Evolutionary conservation across 768 basidiomycete genomes (phyloP).

Genomic region (Postia placenta): DNA sequence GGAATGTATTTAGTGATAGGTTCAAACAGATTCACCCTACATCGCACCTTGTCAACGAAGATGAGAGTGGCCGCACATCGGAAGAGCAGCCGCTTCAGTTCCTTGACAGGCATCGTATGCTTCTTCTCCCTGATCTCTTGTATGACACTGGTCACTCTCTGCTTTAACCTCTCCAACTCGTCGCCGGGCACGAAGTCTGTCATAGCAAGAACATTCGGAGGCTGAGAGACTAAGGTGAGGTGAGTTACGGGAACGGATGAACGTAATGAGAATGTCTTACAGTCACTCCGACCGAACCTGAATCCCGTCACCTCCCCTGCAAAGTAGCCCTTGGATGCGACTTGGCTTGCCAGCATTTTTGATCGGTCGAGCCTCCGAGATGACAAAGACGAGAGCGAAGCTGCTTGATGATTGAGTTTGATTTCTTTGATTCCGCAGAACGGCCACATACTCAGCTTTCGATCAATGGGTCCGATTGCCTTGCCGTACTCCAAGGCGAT

Average conservation of each 20-base stretch:
- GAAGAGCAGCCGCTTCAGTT: constrained; percentile 80
- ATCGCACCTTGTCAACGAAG: constrained; percentile 51
- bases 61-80: constrained; percentile 81
- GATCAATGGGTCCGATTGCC: constrained; percentile 68
- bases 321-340: constrained; percentile 88
- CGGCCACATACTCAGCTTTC: constrained; percentile 65
- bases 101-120: constrained; percentile 70
- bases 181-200: constrained; percentile 43
- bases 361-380: constrained; percentile 76
- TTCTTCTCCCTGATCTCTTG: constrained; percentile 66
- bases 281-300: constrained; percentile 58
- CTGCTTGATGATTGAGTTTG: constrained; percentile 26
- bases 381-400: constrained; percentile 47
- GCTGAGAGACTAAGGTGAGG: not conserved
- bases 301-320: constrained; percentile 82
- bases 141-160: constrained; percentile 60
- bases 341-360: constrained; percentile 75
- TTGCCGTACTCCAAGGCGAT: constrained; percentile 84
- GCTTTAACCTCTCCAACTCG: constrained; percentile 62
- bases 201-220: constrained; percentile 13
- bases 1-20: not conserved
- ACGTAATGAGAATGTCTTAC: constrained; percentile 31
- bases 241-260: not conserved
- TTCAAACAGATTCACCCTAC: not conserved
- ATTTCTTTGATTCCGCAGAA: too few species aligned